phyloP scores from a whole-genome alignment of 495 filamentous ascomycete species.

The Podospora anserina region DNA sequence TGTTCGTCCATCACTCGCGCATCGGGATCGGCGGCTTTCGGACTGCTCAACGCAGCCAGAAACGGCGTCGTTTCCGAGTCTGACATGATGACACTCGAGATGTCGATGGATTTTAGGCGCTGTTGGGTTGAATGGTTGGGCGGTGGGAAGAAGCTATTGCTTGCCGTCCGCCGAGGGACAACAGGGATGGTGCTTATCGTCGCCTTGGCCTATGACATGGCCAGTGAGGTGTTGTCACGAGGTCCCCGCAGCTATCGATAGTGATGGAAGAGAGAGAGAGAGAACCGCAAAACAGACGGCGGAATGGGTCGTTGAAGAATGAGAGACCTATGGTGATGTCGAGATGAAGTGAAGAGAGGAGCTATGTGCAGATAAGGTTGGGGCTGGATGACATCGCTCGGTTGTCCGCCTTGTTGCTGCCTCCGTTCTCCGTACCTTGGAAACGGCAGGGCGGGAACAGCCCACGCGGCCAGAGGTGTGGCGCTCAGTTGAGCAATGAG shows the following conservation, averaged over 20 bases:
- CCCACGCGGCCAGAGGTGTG: not conserved
- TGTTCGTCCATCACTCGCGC: constrained; percentile 28
- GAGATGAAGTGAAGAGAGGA: constrained; percentile 3
- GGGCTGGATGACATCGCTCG: constrained; percentile 9
- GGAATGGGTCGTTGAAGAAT: not conserved
- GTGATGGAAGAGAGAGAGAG: not conserved
- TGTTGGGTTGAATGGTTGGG: not conserved
- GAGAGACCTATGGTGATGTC: not conserved
- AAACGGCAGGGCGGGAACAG: constrained; percentile 8
- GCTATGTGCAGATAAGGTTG: constrained; percentile 2
- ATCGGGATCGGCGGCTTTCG: constrained; percentile 32
- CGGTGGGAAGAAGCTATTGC: not conserved
- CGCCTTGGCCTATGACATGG: constrained; percentile 19
- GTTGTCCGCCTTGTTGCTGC: not conserved
- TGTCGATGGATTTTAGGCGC: not conserved
- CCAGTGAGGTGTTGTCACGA: constrained; percentile 2
- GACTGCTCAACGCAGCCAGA: constrained; percentile 31
- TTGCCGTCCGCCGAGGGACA: constrained; percentile 1
- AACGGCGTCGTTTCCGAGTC: constrained; percentile 44
- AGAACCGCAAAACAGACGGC: not conserved
- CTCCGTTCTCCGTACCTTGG: not conserved
- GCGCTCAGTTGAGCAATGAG: not conserved
- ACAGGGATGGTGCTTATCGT: constrained; percentile 17
- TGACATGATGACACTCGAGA: constrained; percentile 38
- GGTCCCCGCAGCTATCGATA: not conserved